phyloP scores from a whole-genome alignment of 2,329 filamentous ascomycete genomes.

The Hypoxylon sp. region DNA sequence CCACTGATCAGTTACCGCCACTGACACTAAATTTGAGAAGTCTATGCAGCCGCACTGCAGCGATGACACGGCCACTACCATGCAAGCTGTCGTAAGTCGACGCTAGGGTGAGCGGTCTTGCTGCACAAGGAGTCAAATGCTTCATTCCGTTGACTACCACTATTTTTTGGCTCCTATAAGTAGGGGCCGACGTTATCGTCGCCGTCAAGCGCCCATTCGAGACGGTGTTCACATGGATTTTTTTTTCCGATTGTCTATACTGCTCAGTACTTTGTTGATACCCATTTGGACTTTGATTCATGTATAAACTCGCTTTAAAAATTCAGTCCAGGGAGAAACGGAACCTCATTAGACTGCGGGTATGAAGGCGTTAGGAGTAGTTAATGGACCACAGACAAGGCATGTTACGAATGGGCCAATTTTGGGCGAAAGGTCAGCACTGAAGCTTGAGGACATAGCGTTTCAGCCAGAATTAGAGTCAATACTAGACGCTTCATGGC shows the following conservation, averaged over 20 bases:
- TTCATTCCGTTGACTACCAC: slow-evolving; percentile 1
- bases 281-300: slow-evolving; percentile 44
- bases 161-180: neutral
- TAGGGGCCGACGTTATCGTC: neutral
- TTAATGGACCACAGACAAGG: slow-evolving; percentile 34
- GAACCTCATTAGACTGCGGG: slow-evolving; percentile 39
- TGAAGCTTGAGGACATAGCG: slow-evolving; percentile 31
- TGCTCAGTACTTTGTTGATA: slow-evolving; percentile 45
- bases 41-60: neutral
- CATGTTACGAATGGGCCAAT: slow-evolving; percentile 24
- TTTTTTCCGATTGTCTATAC: slow-evolving; percentile 43
- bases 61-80: neutral
- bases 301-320: slow-evolving; percentile 45
- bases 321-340: slow-evolving; percentile 35
- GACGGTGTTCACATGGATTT: slow-evolving; percentile 15
- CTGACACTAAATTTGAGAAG: neutral
- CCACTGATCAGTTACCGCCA: slow-evolving; percentile 37
- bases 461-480: slow-evolving; percentile 25
- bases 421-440: slow-evolving; percentile 22
- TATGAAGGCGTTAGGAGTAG: slow-evolving; percentile 46
- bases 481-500: slow-evolving; percentile 22
- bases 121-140: neutral
- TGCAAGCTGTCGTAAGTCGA: neutral
- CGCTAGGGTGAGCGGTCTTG: neutral
- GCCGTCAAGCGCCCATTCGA: slow-evolving; percentile 15